Percentiles rank a stretch among this genome's conserved stretches.
Evolutionary conservation across 805 yeast genomes (phyloP).

Genomic region (Saturnispora zaruensis): DNA sequence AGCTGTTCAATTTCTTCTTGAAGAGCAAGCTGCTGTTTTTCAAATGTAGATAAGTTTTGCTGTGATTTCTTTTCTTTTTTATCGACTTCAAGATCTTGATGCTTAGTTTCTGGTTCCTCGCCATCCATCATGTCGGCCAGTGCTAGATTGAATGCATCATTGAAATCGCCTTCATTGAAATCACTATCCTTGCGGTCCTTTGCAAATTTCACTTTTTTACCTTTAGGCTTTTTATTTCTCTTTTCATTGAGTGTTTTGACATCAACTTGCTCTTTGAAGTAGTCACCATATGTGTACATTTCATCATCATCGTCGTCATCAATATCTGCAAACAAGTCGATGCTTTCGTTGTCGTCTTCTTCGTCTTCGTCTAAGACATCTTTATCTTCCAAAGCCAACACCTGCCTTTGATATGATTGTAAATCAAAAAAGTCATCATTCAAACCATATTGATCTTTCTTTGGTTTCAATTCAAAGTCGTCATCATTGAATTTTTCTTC

Average conservation of each 20-base stretch:
- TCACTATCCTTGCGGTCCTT: constrained; percentile 29
- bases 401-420: constrained; percentile 50
- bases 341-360: constrained; percentile 37
- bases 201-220: constrained; percentile 7
- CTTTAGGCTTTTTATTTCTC: constrained; percentile 8
- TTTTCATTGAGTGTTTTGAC: constrained; percentile 12
- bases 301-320: constrained; percentile 35
- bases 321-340: constrained; percentile 44
- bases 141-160: constrained; percentile 50
- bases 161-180: constrained; percentile 54
- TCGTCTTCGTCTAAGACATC: constrained; percentile 40
- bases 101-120: constrained; percentile 25
- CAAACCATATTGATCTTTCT: constrained; percentile 45
- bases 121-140: constrained; percentile 55
- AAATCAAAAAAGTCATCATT: constrained; percentile 81
- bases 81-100: constrained; percentile 22
- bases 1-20: constrained; percentile 69
- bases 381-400: constrained; percentile 23
- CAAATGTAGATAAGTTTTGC: constrained; percentile 59
- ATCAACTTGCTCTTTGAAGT: constrained; percentile 38
- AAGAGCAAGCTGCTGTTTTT: constrained; percentile 70
- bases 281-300: constrained; percentile 55
- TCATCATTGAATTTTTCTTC: constrained; percentile 15
- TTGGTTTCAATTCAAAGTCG: constrained; percentile 20
- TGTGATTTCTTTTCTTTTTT: constrained; percentile 22